phyloP scores from a whole-genome alignment of 768 basidiomycete species.

The Serpula lacrymans region DNA sequence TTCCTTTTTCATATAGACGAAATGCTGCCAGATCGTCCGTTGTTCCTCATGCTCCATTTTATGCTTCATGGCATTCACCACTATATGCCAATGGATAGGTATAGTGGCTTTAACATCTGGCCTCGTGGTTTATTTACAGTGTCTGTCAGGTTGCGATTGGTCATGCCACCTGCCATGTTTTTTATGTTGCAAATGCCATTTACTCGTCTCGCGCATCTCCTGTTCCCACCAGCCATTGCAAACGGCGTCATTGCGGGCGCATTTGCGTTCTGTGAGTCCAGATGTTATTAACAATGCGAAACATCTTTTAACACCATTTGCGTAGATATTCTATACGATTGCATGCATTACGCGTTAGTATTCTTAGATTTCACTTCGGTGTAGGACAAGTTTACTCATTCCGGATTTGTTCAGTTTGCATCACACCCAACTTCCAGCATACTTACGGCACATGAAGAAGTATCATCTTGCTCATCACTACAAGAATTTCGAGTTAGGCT shows the following conservation, averaged over 20 bases:
- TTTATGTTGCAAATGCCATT: slow-evolving; percentile 75
- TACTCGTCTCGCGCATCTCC: slow-evolving; percentile 72
- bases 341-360: slow-evolving; percentile 87
- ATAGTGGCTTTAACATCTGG: slow-evolving; percentile 3
- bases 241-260: slow-evolving; percentile 89
- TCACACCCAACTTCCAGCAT: slow-evolving; percentile 81
- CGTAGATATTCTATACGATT: slow-evolving; percentile 78
- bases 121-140: slow-evolving; percentile 4
- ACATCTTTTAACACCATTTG: slow-evolving; percentile 6
- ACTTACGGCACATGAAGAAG: slow-evolving; percentile 91
- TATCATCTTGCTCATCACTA: slow-evolving; percentile 98
- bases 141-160: slow-evolving; percentile 69
- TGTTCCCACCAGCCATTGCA: slow-evolving; percentile 83
- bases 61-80: slow-evolving; percentile 94
- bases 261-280: slow-evolving; percentile 64
- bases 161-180: slow-evolving; percentile 95
- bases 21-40: slow-evolving; percentile 76
- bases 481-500: slow-evolving; percentile 97
- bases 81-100: slow-evolving; percentile 96
- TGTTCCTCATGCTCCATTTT: slow-evolving; percentile 86
- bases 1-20: slow-evolving; percentile 97
- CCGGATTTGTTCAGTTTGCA: slow-evolving; percentile 52
- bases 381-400: slow-evolving; percentile 8
- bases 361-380: slow-evolving; percentile 2
- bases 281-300: background rate